Base-by-base conservation (phyloP, 2,329 filamentous ascomycete species). In the Xylariaceae sp. region DNA sequence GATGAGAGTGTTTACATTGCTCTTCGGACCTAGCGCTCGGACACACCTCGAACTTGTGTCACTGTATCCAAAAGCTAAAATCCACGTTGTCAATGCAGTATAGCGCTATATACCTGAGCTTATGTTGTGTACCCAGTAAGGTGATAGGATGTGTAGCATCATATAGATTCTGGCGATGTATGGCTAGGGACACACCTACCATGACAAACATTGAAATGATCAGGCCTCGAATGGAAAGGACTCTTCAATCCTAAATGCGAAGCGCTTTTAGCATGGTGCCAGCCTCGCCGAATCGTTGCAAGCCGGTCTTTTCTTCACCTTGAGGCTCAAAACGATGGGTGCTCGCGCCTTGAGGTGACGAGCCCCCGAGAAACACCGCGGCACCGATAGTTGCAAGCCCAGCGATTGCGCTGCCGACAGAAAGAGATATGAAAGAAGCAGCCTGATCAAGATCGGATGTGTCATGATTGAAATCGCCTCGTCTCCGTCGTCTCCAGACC, bases 211-310 rank as follows among this genome's bases (percentile, higher is more conserved):
- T n/a, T n/a, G n/a, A 29, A 9, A 29, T 9, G 26, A 29, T 29
- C 26, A n/a, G n/a, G 26, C n/a, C n/a, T 29, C n/a, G 26, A 29
- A 11, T 8, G 34, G 18, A 30, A 33, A 17, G 38, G 31, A 26
- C 33, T 34, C 22, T 44, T 34, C 15, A 45, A 40, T n/a, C 48
- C 38, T 51, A 56, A 4, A 45, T 38, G 2, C 56, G 56, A 6
- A 63, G 34, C 7, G 39, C 43, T 19, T 61, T 52, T 22, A 77
- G 49, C 58, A 77, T 68, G 1, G 66, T 62, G 1, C 73, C 72
- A 13, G 74, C 57, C 17, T 72, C 68, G 3, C 73, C 73, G 48
- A 73, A 72, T 42, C 64, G 63, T 37, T 64, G 61, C 26, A 76
- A 47, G 1, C 59, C 52, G 11, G 49, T 11, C 33, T 39, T 49